These are phyloP conservation scores for Narthecium ossifragum DNA, from an alignment of 106 monocot species.

Conservation along the genomic window DNA sequence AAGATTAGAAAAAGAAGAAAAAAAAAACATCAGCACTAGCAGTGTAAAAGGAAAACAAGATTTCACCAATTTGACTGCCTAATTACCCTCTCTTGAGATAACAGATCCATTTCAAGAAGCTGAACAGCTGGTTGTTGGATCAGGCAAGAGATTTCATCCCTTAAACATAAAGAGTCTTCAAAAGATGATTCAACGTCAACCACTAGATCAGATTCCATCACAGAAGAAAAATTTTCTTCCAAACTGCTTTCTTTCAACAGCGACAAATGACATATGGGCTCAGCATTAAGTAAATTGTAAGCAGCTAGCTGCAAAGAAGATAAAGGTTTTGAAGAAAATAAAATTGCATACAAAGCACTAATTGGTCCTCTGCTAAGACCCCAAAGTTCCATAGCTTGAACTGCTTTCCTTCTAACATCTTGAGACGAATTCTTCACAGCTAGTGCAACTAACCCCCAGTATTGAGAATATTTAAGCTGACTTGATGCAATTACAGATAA, in stretches of 20 bases:
- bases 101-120: slow-evolving; percentile 53
- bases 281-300: slow-evolving; percentile 54
- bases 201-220: slow-evolving; percentile 14
- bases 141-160: slow-evolving; percentile 68
- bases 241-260: slow-evolving; percentile 42
- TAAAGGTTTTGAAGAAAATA: slow-evolving; percentile 60
- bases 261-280: slow-evolving; percentile 50
- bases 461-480: slow-evolving; percentile 42
- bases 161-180: slow-evolving; percentile 43
- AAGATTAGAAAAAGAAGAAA: slow-evolving; percentile 4
- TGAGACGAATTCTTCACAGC: slow-evolving; percentile 55
- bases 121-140: slow-evolving; percentile 50
- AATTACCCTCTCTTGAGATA: slow-evolving; percentile 56
- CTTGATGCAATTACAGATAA: slow-evolving; percentile 53
- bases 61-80: not conserved
- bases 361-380: slow-evolving; percentile 74
- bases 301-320: slow-evolving; percentile 70
- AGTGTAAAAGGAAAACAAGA: not conserved
- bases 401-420: slow-evolving; percentile 42
- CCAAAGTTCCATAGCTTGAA: slow-evolving; percentile 85
- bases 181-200: slow-evolving; percentile 24
- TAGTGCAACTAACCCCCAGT: slow-evolving; percentile 71
- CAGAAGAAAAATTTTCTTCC: slow-evolving; percentile 14
- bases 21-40: not conserved
- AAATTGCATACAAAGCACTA: slow-evolving; percentile 65